phyloP scores from a whole-genome alignment of 768 basidiomycete species.

The Rhodotorula toruloides region DNA sequence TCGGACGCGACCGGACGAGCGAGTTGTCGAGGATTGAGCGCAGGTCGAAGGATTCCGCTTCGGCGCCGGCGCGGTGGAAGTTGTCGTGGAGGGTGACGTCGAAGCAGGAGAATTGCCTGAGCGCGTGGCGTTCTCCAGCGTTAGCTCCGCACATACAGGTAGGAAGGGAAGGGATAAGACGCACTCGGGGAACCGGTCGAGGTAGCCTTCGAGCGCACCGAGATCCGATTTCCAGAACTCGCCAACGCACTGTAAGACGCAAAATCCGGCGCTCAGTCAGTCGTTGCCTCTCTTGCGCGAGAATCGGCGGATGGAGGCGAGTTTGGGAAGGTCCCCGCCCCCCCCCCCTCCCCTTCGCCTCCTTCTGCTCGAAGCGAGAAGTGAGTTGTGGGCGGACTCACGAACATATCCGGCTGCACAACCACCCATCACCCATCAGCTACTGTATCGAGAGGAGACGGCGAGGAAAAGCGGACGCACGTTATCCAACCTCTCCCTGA shows the following conservation, averaged over 20 bases:
- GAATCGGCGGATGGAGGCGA: too few species aligned
- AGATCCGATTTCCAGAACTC: slow-evolving; percentile 47
- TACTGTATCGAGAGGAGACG: too few species aligned
- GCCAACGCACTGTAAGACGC: slow-evolving; percentile 37
- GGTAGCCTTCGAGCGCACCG: slow-evolving; percentile 13
- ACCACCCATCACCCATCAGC: too few species aligned
- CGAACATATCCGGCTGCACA: slow-evolving; percentile 28
- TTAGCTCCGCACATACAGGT: neutral
- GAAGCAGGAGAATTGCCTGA: neutral
- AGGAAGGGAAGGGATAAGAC: neutral
- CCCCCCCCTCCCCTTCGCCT: too few species aligned
- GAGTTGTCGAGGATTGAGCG: slow-evolving; percentile 50
- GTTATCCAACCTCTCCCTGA: slow-evolving; percentile 43
- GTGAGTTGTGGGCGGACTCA: neutral
- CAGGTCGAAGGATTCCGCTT: slow-evolving; percentile 47
- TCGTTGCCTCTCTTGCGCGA: too few species aligned
- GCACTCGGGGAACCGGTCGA: slow-evolving; percentile 47
- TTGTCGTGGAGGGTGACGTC: slow-evolving; percentile 38
- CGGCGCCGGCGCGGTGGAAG: slow-evolving; percentile 48
- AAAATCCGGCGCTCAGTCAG: too few species aligned
- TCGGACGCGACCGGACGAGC: slow-evolving; percentile 47
- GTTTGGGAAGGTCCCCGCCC: too few species aligned
- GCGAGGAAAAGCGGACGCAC: slow-evolving; percentile 2
- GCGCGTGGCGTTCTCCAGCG: neutral
- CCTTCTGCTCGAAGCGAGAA: too few species aligned